phyloP scores from a whole-genome alignment of 1,284 basidiomycete genomes.

The Cutaneotrichosporon spelunceum region DNA sequence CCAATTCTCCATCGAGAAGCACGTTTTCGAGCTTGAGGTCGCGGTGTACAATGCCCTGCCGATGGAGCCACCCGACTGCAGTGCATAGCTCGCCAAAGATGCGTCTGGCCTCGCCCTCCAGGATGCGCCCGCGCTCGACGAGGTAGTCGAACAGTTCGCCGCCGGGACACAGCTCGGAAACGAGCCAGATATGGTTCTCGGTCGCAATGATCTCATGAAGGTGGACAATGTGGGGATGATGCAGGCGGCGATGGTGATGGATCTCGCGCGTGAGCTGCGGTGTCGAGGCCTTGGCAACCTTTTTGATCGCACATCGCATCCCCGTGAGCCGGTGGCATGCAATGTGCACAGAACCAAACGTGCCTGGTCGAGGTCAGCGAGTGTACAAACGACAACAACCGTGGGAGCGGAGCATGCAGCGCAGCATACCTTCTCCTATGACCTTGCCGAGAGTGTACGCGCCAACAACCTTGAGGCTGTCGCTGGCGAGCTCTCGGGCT shows the following conservation, averaged over 20 bases:
- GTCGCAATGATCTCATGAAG: constrained; percentile 98
- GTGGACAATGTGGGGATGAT: constrained; percentile 91
- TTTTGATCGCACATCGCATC: constrained; percentile 90
- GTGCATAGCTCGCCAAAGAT: constrained; percentile 94
- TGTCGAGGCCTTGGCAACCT: constrained; percentile 90
- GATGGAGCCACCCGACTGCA: constrained; percentile 86
- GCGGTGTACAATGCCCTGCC: constrained; percentile 85
- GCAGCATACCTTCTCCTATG: constrained; percentile 83
- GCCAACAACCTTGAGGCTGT: constrained; percentile 84
- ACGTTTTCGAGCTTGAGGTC: constrained; percentile 97
- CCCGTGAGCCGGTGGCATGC: constrained; percentile 88
- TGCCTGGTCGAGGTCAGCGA: constrained; percentile 56
- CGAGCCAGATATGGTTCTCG: constrained; percentile 91
- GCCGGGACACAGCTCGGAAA: constrained; percentile 92
- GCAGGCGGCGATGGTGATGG: constrained; percentile 93
- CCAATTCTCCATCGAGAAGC: constrained; percentile 78
- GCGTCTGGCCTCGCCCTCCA: constrained; percentile 75
- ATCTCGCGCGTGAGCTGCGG: constrained; percentile 91
- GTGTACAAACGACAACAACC: neutral
- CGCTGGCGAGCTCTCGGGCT: constrained; percentile 85
- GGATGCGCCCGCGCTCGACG: constrained; percentile 82
- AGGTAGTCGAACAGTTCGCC: constrained; percentile 98
- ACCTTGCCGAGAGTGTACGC: constrained; percentile 93
- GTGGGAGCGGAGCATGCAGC: neutral
- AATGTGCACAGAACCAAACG: constrained; percentile 88